phyloP scores from a whole-genome alignment of 1,284 basidiomycete genomes.

The Trichosporon asahii region DNA sequence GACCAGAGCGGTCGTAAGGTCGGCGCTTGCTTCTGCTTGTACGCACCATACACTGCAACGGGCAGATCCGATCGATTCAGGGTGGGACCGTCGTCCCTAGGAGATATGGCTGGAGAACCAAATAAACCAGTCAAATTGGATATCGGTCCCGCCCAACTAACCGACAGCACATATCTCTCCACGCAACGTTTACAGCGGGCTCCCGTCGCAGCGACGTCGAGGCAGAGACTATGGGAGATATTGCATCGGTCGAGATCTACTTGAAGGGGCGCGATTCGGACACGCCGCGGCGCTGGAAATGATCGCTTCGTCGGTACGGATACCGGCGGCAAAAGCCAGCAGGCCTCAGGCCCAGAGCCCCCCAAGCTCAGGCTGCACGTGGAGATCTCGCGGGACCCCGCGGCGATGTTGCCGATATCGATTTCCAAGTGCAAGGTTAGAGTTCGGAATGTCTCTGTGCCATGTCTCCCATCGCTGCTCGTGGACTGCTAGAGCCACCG shows the following conservation, averaged over 20 bases:
- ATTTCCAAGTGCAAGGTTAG: constrained; percentile 1
- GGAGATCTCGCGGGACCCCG: neutral
- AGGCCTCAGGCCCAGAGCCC: neutral
- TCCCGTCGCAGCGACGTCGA: no score
- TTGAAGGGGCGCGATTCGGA: neutral
- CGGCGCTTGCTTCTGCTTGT: neutral
- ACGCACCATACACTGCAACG: no score
- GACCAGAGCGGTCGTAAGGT: neutral
- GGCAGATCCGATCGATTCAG: neutral
- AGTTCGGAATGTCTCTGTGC: neutral
- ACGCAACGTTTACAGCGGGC: neutral
- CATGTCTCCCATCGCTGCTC: no score
- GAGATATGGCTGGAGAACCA: constrained; percentile 1
- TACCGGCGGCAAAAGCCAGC: neutral
- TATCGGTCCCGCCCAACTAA: neutral
- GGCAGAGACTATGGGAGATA: neutral
- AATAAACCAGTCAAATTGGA: neutral
- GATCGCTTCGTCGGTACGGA: neutral
- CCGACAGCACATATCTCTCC: neutral
- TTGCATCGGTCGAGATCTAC: neutral
- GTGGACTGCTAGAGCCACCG: no score
- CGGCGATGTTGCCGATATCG: constrained; percentile 7
- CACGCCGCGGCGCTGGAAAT: neutral
- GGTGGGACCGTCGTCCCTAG: neutral
- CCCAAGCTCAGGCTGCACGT: neutral